These are phyloP conservation scores for Beauveria medogensis DNA, from an alignment of 2,329 filamentous ascomycete species.

Conservation along the genomic window DNA sequence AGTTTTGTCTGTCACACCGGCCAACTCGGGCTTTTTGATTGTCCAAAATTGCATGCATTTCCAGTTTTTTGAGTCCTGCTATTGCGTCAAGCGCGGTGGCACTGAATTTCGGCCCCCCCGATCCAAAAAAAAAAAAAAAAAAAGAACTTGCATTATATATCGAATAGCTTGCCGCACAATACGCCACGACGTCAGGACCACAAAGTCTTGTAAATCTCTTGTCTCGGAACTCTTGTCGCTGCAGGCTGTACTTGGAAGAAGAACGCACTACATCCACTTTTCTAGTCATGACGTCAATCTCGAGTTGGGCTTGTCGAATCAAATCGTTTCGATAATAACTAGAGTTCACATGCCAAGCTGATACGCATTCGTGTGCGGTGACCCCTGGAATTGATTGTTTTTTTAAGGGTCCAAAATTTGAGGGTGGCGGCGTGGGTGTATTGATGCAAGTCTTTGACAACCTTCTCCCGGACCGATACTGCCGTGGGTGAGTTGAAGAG, in stretches of 20 bases:
- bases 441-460: neutral
- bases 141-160: neutral
- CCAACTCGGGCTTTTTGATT: neutral
- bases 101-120: too few relatives aligned
- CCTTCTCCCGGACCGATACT: neutral
- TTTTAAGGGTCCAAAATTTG: neutral
- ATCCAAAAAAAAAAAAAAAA: neutral
- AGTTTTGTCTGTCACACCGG: neutral
- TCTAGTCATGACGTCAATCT: neutral
- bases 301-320: too few relatives aligned
- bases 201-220: neutral
- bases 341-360: neutral
- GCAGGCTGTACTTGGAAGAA: too few relatives aligned
- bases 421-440: neutral
- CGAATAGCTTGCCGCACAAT: neutral
- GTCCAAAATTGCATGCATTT: neutral
- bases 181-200: neutral
- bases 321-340: too few relatives aligned
- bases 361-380: neutral
- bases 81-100: neutral
- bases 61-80: conserved; percentile 1
- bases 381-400: neutral
- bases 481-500: neutral
- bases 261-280: too few relatives aligned
- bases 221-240: neutral